A percentile compares a stretch with the other conserved stretches of the same genome.
Conservation (phyloP, 2,329 filamentous ascomycete genomes). For the Davidsoniella eucalypti region DNA sequence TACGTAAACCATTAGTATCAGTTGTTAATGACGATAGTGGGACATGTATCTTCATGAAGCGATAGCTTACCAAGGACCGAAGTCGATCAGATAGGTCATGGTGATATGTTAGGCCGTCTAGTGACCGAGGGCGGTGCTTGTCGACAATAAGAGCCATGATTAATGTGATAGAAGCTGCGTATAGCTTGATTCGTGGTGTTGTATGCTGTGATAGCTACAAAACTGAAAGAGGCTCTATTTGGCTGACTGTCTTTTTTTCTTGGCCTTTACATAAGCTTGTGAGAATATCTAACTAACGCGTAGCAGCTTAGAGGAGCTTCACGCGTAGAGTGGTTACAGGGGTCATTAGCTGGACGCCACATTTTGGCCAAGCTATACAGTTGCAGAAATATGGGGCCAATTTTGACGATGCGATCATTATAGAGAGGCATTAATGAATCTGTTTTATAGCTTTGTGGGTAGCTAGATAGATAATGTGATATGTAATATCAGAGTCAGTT, state of each 20-base stretch:
- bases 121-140: conserved; percentile 55
- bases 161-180: neutral
- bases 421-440: neutral
- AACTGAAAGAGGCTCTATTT: neutral
- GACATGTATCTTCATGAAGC: neutral
- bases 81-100: conserved; percentile 74
- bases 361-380: neutral
- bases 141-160: conserved; percentile 56
- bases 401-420: too few species aligned
- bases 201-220: neutral
- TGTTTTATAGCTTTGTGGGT: neutral
- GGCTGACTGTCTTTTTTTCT: neutral
- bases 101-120: conserved; percentile 74
- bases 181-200: neutral
- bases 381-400: neutral
- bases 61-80: conserved; percentile 54
- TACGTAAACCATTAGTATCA: neutral
- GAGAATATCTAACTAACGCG: neutral
- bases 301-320: conserved; percentile 2
- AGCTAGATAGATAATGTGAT: neutral
- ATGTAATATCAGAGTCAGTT: neutral
- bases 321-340: conserved; percentile 13
- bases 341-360: conserved; percentile 2
- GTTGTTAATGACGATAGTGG: neutral
- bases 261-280: neutral